phyloP scores from a whole-genome alignment of 495 filamentous ascomycete species.

The Talaromyces thailandensis region DNA sequence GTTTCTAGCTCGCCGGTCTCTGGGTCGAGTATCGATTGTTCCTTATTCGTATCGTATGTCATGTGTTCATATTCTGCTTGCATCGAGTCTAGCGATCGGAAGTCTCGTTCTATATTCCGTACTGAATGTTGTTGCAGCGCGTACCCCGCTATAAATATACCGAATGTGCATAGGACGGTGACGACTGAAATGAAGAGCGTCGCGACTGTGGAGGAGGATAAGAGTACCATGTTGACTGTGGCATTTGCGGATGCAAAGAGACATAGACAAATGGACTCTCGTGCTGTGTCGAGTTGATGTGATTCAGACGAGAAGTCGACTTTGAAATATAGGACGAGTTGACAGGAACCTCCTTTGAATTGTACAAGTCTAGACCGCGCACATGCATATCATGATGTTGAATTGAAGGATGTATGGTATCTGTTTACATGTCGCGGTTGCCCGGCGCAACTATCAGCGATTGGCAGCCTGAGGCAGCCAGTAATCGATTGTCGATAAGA shows the following conservation, averaged over 20 bases:
- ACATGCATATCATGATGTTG: neutral
- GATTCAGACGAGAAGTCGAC: neutral
- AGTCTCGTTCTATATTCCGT: slow-evolving; percentile 47
- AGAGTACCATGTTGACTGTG: slow-evolving; percentile 29
- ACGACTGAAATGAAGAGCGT: slow-evolving; percentile 35
- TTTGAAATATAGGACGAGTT: neutral
- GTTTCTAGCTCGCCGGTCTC: neutral
- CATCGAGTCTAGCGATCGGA: slow-evolving; percentile 32
- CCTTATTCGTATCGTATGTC: slow-evolving; percentile 7
- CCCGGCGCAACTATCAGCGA: slow-evolving; percentile 4
- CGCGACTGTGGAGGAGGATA: slow-evolving; percentile 37
- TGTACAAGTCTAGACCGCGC: neutral
- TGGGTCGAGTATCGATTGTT: slow-evolving; percentile 7
- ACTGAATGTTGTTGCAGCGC: slow-evolving; percentile 63
- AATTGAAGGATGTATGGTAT: neutral
- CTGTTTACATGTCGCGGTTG: slow-evolving; percentile 5
- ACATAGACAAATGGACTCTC: neutral
- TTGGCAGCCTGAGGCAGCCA: neutral
- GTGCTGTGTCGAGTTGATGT: neutral
- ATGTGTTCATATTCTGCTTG: neutral
- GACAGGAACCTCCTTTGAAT: neutral
- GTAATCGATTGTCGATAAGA: neutral
- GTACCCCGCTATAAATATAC: slow-evolving; percentile 64
- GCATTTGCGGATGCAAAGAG: slow-evolving; percentile 2
- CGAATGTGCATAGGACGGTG: slow-evolving; percentile 50